Conservation (phyloP, 306 rosid species). For the cucumber (Cucumis sativus) region Cucumber_9930_V3 NC_026658.2:17531001-17531500, state of each 20-base stretch:
- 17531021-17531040: slow-evolving; percentile 47
- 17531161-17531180: slow-evolving; percentile 66
- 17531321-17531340: neutral
- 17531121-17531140: slow-evolving; percentile 19
- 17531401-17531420: no score
- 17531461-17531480: no score
- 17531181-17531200: slow-evolving; percentile 47
- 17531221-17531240: slow-evolving; percentile 70
- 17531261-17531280: neutral
- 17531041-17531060: slow-evolving; percentile 32
- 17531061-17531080: slow-evolving; percentile 51
- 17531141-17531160: slow-evolving; percentile 50
- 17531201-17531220: slow-evolving; percentile 12
- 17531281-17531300: neutral
- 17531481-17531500: no score
- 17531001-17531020: slow-evolving; percentile 30
- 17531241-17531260: slow-evolving; percentile 11
- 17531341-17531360: no score
- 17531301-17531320: neutral
- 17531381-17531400: no score
- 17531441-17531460: no score
- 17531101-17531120: slow-evolving; percentile 63
- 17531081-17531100: slow-evolving; percentile 57
- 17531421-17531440: no score
- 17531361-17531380: no score